A percentile compares a stretch with the other conserved stretches of the same genome.
phyloP scores from a whole-genome alignment of 1,284 basidiomycete species.

The Phaffia rhodozyma region DNA sequence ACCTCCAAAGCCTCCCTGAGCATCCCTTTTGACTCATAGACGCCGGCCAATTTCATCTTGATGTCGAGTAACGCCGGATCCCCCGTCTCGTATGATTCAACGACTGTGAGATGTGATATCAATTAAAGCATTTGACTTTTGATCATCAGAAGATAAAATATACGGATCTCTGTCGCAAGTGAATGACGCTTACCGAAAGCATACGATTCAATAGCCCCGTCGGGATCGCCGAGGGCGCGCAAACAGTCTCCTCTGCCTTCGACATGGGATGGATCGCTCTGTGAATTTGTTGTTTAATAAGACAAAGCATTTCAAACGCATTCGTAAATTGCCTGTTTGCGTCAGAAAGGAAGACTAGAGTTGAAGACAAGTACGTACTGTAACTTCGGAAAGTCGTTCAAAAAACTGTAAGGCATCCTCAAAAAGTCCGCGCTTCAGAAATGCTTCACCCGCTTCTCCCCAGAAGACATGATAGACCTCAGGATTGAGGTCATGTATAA shows the following conservation, averaged over 20 bases:
- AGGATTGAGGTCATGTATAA: conserved; percentile 58
- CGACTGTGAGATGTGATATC: not conserved
- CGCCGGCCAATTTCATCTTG: conserved; percentile 76
- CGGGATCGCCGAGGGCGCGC: conserved; percentile 56
- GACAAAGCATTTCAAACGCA: too few relatives aligned
- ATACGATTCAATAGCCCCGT: conserved; percentile 68
- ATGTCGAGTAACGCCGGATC: conserved; percentile 58
- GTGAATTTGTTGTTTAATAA: not conserved
- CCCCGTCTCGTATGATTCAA: conserved; percentile 6
- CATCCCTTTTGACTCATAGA: conserved; percentile 67
- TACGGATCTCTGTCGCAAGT: not conserved
- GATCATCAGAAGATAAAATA: too few relatives aligned
- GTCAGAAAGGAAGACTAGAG: too few relatives aligned
- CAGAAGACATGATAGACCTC: conserved; percentile 65
- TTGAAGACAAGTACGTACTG: not conserved
- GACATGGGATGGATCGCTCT: conserved; percentile 39
- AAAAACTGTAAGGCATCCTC: conserved; percentile 66
- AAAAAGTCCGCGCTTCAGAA: conserved; percentile 60
- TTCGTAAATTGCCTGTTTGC: not conserved
- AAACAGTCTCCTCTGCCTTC: conserved; percentile 43
- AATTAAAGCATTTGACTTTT: not conserved
- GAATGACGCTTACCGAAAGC: conserved; percentile 49
- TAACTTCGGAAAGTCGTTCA: conserved; percentile 50
- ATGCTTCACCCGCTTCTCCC: conserved; percentile 70
- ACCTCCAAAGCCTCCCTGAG: conserved; percentile 70